These are phyloP conservation scores for Tolypocladium tropicale DNA, from an alignment of 2,329 filamentous ascomycete genomes.

Conservation along the genomic window DNA sequence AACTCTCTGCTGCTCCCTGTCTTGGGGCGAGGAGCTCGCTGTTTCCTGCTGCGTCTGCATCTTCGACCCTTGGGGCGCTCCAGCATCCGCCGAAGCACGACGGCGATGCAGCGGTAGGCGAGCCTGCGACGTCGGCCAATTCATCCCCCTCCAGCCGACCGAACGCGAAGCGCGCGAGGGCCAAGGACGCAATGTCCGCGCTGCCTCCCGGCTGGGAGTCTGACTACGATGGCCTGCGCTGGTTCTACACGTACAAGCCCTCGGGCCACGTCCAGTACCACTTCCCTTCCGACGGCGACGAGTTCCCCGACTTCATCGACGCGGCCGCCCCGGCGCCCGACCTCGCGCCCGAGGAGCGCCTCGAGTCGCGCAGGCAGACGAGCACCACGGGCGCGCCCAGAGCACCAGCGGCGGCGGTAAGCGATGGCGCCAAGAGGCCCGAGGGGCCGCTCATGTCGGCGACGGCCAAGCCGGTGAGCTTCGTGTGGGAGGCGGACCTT, in stretches of 20 bases:
- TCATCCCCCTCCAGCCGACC: neutral
- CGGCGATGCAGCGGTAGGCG: neutral
- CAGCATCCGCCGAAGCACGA: neutral
- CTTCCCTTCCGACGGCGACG: conserved; percentile 47
- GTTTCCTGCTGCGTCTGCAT: neutral
- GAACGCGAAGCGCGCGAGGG: neutral
- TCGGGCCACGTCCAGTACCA: conserved; percentile 45
- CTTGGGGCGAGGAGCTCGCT: neutral
- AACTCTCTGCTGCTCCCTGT: neutral
- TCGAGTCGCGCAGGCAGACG: conserved; percentile 33
- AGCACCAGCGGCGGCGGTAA: neutral
- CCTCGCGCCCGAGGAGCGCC: conserved; percentile 40
- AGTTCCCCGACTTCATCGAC: conserved; percentile 43
- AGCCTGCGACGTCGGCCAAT: neutral
- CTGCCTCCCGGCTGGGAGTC: conserved; percentile 46
- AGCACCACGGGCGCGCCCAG: conserved; percentile 5
- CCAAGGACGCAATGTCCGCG: conserved; percentile 17
- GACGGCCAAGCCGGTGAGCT: conserved; percentile 20
- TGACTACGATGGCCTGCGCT: conserved; percentile 47
- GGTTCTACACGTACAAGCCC: conserved; percentile 47
- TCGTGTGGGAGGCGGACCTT: conserved; percentile 21
- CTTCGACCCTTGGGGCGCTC: neutral
- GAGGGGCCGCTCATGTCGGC: conserved; percentile 19
- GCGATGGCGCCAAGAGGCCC: conserved; percentile 1
- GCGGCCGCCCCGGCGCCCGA: conserved; percentile 23